A percentile compares a stretch with the other conserved stretches of the same genome.
phyloP scores from a whole-genome alignment of 306 rosid genomes.

The Aeschynomene evenia region DNA sequence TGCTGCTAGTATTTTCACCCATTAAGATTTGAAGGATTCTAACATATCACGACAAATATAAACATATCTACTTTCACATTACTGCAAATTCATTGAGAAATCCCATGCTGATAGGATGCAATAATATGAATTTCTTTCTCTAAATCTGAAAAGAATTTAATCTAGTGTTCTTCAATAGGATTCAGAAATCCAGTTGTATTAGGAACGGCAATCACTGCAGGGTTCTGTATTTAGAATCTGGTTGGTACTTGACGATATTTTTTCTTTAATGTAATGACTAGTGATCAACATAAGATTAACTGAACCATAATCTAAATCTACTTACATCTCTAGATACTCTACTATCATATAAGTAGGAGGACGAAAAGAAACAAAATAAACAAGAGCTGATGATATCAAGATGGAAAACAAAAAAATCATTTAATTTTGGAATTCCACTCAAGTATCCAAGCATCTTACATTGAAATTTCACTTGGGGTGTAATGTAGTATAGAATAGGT shows the following conservation, averaged over 20 bases:
- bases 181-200: neutral
- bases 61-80: neutral
- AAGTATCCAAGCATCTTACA: constrained; percentile 3
- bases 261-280: neutral
- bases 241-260: neutral
- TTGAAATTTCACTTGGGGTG: neutral
- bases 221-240: constrained; percentile 2
- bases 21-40: neutral
- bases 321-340: constrained; percentile 3
- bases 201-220: neutral
- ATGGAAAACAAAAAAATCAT: neutral
- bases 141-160: neutral
- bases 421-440: constrained; percentile 7
- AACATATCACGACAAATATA: neutral
- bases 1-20: no score
- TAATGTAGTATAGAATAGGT: neutral
- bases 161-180: constrained; percentile 11
- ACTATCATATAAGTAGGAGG: neutral
- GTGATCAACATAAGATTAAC: neutral
- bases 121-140: neutral
- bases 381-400: neutral
- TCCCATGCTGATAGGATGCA: neutral
- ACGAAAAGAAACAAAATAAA: neutral
- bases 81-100: neutral
- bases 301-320: constrained; percentile 7